Base-by-base conservation (phyloP, 129 eudicot genomes). In the Arctium lappa region DNA sequence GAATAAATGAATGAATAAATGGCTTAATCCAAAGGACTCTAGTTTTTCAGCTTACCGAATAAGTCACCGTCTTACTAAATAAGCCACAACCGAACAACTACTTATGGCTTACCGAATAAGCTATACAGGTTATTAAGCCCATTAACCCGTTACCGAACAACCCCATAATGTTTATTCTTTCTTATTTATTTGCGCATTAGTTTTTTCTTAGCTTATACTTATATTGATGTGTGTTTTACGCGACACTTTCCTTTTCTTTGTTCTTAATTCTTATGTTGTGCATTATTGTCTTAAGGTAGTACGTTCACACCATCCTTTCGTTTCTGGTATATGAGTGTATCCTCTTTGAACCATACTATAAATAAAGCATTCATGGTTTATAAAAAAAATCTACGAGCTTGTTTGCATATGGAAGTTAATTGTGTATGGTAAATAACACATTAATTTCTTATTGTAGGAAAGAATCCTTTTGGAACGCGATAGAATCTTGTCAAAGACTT, bases 391-490 rank as follows among this genome's bases (percentile, higher is more conserved):
- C 44, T 46, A n/a, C 15, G 2, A 37, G 33, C 16, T 73, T 85
- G 72, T 72, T 80, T 81, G 5, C 75, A 80, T 42, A 27, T 37
- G 68, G 42, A 15, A 69, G 18, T 53, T 13, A 16, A 42, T 72
- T 74, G 44, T n/a, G 8, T 60, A 15, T 37, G 38, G 2, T 27
- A 8, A 29, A 73, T 78, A 74, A 22, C 65, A 30, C 60, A 22
- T 8, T 53, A 48, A 53, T 42, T 76, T 16, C 74, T 1, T 46
- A 29, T 81, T 80, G 70, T 78, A 94, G 98, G 96, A 92, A 79
- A 92, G 92, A 69, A 88, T 94, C 68, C 92, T 94, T 78, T 84
- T 87, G 86, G 96, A 92, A 40, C 92, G 97, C 72, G 98, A 94
- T 85, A 91, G 96, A 88, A 91, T 94, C 50, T 85, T 80, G 16